Evolutionary conservation across 192 early-diverging fungal species (phyloP).

Genomic region (Backusella westeae): DNA sequence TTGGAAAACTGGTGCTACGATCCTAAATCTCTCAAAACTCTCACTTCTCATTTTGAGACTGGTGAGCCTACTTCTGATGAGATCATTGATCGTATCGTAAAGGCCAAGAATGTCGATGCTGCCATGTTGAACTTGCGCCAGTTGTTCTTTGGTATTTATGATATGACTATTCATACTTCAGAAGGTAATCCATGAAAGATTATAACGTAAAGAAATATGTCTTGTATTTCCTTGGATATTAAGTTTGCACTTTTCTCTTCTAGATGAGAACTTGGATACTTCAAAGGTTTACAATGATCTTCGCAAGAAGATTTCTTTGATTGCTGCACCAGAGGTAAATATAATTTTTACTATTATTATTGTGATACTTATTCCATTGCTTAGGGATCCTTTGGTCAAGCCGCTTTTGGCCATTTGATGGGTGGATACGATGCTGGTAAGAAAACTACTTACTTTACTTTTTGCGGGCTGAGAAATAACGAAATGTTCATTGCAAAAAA

Average conservation of each 20-base stretch:
- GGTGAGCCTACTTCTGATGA: slow-evolving; percentile 69
- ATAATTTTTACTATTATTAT: not conserved
- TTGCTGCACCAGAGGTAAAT: slow-evolving; percentile 37
- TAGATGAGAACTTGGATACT: slow-evolving; percentile 45
- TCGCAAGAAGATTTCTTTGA: slow-evolving; percentile 37
- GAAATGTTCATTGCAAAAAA: not conserved
- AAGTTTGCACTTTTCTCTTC: not conserved
- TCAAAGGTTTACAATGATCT: slow-evolving; percentile 47
- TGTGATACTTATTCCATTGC: not conserved
- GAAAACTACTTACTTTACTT: not conserved
- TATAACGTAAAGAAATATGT: not conserved
- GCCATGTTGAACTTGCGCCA: slow-evolving; percentile 74
- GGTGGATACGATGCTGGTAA: slow-evolving; percentile 68
- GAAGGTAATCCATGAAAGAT: slow-evolving; percentile 29
- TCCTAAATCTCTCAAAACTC: slow-evolving; percentile 48
- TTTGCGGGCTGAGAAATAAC: not conserved
- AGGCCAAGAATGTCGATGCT: slow-evolving; percentile 74
- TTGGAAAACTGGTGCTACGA: slow-evolving; percentile 85
- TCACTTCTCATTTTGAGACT: slow-evolving; percentile 71
- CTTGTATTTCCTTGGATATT: not conserved
- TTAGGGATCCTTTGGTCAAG: slow-evolving; percentile 34
- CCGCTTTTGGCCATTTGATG: slow-evolving; percentile 59
- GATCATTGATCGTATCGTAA: slow-evolving; percentile 65
- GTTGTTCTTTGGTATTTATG: slow-evolving; percentile 74
- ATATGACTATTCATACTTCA: slow-evolving; percentile 72